Evolutionary conservation across 805 yeast species (phyloP).

Genomic region (Saturnispora silvae): DNA sequence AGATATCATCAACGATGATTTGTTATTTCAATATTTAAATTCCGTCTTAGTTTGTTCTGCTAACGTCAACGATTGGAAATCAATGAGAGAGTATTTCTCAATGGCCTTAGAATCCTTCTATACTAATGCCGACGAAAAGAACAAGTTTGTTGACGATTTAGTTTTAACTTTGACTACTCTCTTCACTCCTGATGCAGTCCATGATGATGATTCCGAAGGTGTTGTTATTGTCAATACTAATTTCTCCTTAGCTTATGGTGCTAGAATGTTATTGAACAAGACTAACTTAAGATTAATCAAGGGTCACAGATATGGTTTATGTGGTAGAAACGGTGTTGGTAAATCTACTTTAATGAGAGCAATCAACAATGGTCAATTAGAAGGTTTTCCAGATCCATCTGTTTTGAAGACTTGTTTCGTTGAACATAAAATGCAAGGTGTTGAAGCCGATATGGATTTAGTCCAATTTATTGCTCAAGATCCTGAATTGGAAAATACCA

Average conservation of each 20-base stretch:
- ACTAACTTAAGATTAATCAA: conserved; percentile 77
- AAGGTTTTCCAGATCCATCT: conserved; percentile 90
- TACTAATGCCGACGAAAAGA: conserved; percentile 25
- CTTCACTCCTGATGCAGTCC: conserved; percentile 44
- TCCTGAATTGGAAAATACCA: conserved; percentile 60
- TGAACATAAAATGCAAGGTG: conserved; percentile 93
- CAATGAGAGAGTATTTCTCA: conserved; percentile 44
- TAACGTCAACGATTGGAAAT: conserved; percentile 65
- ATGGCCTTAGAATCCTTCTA: conserved; percentile 29
- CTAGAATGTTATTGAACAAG: conserved; percentile 92
- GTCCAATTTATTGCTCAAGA: conserved; percentile 83
- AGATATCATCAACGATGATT: conserved; percentile 26
- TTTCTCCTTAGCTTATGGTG: conserved; percentile 94
- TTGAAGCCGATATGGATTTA: conserved; percentile 83
- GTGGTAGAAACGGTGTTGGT: conserved; percentile 99
- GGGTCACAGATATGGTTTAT: conserved; percentile 95
- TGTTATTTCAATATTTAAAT: conserved; percentile 38
- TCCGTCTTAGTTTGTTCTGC: conserved; percentile 48
- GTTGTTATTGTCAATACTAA: conserved; percentile 87
- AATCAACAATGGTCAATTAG: conserved; percentile 91
- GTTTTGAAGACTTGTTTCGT: conserved; percentile 89
- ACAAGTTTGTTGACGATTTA: conserved; percentile 33
- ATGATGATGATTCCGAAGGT: conserved; percentile 65
- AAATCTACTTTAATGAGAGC: conserved; percentile 96
- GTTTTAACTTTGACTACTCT: conserved; percentile 40